Evolutionary conservation across 805 yeast genomes (phyloP).

Genomic region (Candida coquimbonensis): DNA sequence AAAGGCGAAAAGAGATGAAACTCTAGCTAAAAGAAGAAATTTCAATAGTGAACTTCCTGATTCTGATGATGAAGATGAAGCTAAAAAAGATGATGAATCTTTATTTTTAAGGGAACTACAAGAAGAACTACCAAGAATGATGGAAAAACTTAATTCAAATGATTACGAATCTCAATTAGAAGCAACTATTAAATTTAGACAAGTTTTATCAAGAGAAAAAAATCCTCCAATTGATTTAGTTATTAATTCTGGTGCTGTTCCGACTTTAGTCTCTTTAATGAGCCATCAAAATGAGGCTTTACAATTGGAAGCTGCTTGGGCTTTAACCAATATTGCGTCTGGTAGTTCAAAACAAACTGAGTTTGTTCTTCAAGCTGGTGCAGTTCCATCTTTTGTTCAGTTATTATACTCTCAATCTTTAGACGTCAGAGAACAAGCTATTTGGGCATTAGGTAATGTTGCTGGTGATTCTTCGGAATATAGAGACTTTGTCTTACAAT

Average conservation of each 20-base stretch:
- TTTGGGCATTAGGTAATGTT: slow-evolving; percentile 98
- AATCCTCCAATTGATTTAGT: slow-evolving; percentile 95
- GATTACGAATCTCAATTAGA: slow-evolving; percentile 75
- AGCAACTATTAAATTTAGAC: slow-evolving; percentile 91
- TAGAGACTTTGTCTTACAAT: slow-evolving; percentile 81
- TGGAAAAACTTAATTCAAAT: slow-evolving; percentile 67
- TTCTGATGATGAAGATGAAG: slow-evolving; percentile 40
- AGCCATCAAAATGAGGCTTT: slow-evolving; percentile 72
- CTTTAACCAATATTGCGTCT: slow-evolving; percentile 95
- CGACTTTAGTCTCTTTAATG: slow-evolving; percentile 84
- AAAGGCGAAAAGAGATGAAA: slow-evolving; percentile 94
- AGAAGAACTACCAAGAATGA: slow-evolving; percentile 77
- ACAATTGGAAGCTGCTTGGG: slow-evolving; percentile 99
- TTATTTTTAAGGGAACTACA: slow-evolving; percentile 43
- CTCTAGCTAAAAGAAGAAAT: slow-evolving; percentile 88
- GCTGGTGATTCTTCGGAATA: slow-evolving; percentile 93
- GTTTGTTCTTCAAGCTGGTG: slow-evolving; percentile 87
- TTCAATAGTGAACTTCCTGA: slow-evolving; percentile 42
- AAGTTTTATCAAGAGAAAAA: slow-evolving; percentile 85
- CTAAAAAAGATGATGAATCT: slow-evolving; percentile 27
- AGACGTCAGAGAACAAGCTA: slow-evolving; percentile 97
- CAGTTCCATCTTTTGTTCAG: slow-evolving; percentile 85
- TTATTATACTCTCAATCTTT: slow-evolving; percentile 72
- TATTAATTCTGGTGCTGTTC: slow-evolving; percentile 89
- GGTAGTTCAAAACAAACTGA: slow-evolving; percentile 87